A percentile compares a stretch with the other conserved stretches of the same genome.
Evolutionary conservation across 2,329 filamentous ascomycete species (phyloP).

Genomic region (Pseudovirgaria hyperparasitica): DNA sequence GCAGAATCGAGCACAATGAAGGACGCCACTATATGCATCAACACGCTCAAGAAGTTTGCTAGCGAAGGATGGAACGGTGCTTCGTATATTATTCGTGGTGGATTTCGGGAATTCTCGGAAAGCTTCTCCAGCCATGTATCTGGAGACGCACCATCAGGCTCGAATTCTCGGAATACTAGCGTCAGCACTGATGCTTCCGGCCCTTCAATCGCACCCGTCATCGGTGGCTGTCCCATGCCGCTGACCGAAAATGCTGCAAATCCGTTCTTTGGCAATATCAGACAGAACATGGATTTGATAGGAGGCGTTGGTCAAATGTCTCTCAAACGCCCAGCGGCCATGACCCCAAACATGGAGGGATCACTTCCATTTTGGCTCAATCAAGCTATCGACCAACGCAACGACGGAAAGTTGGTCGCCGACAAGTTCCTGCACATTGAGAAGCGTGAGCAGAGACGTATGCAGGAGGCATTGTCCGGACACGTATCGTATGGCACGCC

Average conservation of each 20-base stretch:
- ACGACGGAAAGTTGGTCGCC: slow-evolving; percentile 70
- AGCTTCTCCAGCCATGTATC: slow-evolving; percentile 50
- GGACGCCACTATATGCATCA: slow-evolving; percentile 67
- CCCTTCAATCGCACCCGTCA: slow-evolving; percentile 58
- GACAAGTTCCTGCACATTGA: slow-evolving; percentile 79
- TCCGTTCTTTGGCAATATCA: slow-evolving; percentile 91
- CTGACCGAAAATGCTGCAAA: slow-evolving; percentile 55
- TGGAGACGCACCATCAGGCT: slow-evolving; percentile 30
- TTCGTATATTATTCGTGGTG: slow-evolving; percentile 65
- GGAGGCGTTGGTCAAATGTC: slow-evolving; percentile 78
- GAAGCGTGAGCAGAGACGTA: slow-evolving; percentile 74
- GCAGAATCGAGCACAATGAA: slow-evolving; percentile 61
- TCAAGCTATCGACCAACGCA: slow-evolving; percentile 48
- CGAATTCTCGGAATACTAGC: slow-evolving; percentile 11
- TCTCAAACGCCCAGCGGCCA: slow-evolving; percentile 43
- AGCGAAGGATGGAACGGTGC: slow-evolving; percentile 68
- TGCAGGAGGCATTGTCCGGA: slow-evolving; percentile 65
- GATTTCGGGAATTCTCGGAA: slow-evolving; percentile 61
- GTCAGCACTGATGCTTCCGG: slow-evolving; percentile 13
- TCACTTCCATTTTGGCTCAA: slow-evolving; percentile 67
- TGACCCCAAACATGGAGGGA: slow-evolving; percentile 35
- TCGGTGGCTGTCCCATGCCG: slow-evolving; percentile 79
- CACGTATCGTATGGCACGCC: slow-evolving; percentile 44
- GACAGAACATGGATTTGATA: slow-evolving; percentile 90
- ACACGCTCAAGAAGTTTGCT: slow-evolving; percentile 87